Evolutionary conservation across 148 eudicot species (phyloP).

Genomic region (Rhododendron kiyosumense): DNA sequence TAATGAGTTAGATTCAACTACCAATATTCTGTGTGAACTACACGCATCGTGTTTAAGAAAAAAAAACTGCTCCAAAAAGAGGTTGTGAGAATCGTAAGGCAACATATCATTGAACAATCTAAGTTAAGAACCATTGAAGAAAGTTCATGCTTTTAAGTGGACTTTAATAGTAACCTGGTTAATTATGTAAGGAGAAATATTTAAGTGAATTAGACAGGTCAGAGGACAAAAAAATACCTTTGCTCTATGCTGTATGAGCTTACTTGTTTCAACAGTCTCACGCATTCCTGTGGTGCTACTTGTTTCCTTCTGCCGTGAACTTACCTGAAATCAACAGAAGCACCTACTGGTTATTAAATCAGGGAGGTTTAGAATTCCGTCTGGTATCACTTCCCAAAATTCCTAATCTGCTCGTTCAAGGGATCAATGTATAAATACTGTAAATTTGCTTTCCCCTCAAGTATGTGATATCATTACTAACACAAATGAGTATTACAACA

Average conservation of each 20-base stretch:
- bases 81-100: background rate
- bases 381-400: background rate
- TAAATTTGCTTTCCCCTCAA: background rate
- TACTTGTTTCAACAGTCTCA: constrained; percentile 84
- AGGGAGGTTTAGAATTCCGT: background rate
- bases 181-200: background rate
- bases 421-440: too few species aligned
- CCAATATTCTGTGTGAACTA: background rate
- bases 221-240: constrained; percentile 38
- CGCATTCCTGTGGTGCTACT: constrained; percentile 96
- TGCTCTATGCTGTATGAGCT: constrained; percentile 81
- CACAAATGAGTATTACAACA: background rate
- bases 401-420: background rate
- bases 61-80: background rate
- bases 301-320: constrained; percentile 91
- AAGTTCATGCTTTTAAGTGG: background rate
- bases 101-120: background rate
- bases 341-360: background rate
- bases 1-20: background rate
- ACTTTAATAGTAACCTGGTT: background rate
- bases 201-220: background rate
- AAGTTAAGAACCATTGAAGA: background rate
- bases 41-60: background rate
- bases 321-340: constrained; percentile 52
- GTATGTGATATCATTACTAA: background rate